These are phyloP conservation scores for Ganoderma resinaceum DNA, from an alignment of 1,284 basidiomycete species.

Conservation along the genomic window DNA sequence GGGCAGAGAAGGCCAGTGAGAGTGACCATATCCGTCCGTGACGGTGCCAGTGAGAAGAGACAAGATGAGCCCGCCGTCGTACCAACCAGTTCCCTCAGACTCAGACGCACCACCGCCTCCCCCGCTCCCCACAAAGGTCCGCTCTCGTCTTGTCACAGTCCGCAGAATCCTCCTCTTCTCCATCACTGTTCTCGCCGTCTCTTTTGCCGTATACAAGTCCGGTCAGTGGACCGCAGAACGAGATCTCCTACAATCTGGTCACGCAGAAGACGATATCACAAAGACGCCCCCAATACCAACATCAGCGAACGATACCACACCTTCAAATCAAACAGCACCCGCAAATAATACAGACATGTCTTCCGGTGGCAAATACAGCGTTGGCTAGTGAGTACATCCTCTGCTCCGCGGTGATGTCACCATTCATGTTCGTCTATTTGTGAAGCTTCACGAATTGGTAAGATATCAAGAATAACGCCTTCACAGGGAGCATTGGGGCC, in stretches of 20 bases:
- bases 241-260: conserved; percentile 18
- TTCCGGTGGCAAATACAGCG: conserved; percentile 66
- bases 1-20: conserved; percentile 7
- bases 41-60: conserved; percentile 11
- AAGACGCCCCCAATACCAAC: conserved; percentile 15
- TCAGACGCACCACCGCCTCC: conserved; percentile 22
- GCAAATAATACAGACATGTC: conserved; percentile 37
- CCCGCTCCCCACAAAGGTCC: conserved; percentile 19
- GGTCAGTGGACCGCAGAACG: conserved; percentile 50
- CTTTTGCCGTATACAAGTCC: conserved; percentile 51
- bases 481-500: background rate
- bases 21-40: conserved; percentile 18
- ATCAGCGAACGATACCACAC: conserved; percentile 28
- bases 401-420: conserved; percentile 7
- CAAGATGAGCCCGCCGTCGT: conserved; percentile 30
- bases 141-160: conserved; percentile 26
- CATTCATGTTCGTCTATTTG: conserved; percentile 15
- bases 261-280: conserved; percentile 27
- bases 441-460: conserved; percentile 81
- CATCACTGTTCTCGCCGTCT: conserved; percentile 45
- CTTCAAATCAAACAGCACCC: conserved; percentile 14
- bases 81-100: conserved; percentile 40
- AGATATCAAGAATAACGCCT: conserved; percentile 12
- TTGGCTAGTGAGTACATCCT: conserved; percentile 72
- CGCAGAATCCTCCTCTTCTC: conserved; percentile 39